phyloP scores from a whole-genome alignment of 2,329 filamentous ascomycete genomes.

The Fusarium luffae region DNA sequence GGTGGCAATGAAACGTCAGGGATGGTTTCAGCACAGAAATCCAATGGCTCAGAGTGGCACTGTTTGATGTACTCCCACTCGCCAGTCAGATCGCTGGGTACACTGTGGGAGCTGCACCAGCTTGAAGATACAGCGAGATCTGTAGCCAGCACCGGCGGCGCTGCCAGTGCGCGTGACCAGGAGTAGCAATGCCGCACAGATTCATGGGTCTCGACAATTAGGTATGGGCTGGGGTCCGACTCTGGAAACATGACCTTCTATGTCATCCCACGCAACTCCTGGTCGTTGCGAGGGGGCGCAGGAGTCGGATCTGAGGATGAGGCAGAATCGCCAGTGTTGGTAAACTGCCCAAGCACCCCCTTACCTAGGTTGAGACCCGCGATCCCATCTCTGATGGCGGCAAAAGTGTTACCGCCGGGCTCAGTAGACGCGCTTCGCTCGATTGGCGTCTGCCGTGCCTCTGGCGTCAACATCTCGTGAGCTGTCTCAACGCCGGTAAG shows the following conservation, averaged over 20 bases:
- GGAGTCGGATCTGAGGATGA: constrained; percentile 28
- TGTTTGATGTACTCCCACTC: constrained; percentile 36
- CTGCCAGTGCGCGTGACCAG: constrained; percentile 2
- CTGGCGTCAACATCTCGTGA: constrained; percentile 62
- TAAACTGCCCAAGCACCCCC: constrained; percentile 53
- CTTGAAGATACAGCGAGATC: constrained; percentile 1
- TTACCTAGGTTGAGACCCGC: constrained; percentile 61
- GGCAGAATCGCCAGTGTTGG: constrained; percentile 42
- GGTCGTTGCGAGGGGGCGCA: constrained; percentile 48
- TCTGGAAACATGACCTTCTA: constrained; percentile 56
- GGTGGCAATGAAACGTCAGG: neutral
- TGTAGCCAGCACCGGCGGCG: constrained; percentile 15
- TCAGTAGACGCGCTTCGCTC: constrained; percentile 60
- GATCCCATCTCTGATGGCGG: constrained; percentile 61
- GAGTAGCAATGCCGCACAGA: constrained; percentile 36
- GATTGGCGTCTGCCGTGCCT: constrained; percentile 50
- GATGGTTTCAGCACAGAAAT: neutral
- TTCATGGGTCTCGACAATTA: constrained; percentile 47
- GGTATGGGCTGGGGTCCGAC: constrained; percentile 48
- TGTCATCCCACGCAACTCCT: constrained; percentile 60
- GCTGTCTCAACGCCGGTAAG: constrained; percentile 69
- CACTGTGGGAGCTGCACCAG: constrained; percentile 20
- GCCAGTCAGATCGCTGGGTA: constrained; percentile 21
- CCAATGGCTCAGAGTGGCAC: constrained; percentile 5
- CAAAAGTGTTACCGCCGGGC: constrained; percentile 54